Evolutionary conservation across 345 rosid species (phyloP), one percentile per base, ranked within the genome.

Genomic region (Linum lewisii): DNA sequence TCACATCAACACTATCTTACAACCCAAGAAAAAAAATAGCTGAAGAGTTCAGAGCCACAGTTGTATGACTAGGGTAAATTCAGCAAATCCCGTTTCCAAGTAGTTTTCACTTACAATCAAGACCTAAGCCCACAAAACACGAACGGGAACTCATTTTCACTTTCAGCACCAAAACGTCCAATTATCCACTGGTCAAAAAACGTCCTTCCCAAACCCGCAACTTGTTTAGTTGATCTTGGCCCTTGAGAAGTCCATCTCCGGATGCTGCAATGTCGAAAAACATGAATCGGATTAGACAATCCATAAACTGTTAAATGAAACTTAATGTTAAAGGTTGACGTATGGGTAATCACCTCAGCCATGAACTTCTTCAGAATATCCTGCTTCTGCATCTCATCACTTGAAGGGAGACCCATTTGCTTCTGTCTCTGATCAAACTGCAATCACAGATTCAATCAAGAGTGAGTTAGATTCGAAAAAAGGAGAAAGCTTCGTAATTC

Each of bases 371-470:
- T 92, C 56, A 88, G 66, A 49, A 92, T 63, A 42, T 84, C 95
- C 73, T 92, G 85, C 73, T 84, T 83, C 76, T 88, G 89, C 63
- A 80, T 75, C 79, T 88, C 98, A 49, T 79, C 95, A 44, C 98
- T 88, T 58, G 81, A 83, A 8, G 97, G 97, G 5, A 88, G 91
- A 15, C 97, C 98, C 97, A 86, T 84, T 20, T 80, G 67, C 74
- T 92, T 92, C 59, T 88, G 99, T 68, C 97, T 86, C 68, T 92
- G 91, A 67, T 92, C 94, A 69, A 86, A 92, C 99, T 89, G 80
- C 44, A 63, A 5, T 26, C 3, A 51, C 13, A 11, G 9, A 42
- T 6, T 11, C 38, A 42, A 11, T 14, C 15, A 42, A 38, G 47
- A 42, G 16, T 42, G 7, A 42, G 47, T 11, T 11, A 11, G 47